Evolutionary conservation across 805 yeast genomes (phyloP).

Genomic region (Kockiozyma suomiensis): DNA sequence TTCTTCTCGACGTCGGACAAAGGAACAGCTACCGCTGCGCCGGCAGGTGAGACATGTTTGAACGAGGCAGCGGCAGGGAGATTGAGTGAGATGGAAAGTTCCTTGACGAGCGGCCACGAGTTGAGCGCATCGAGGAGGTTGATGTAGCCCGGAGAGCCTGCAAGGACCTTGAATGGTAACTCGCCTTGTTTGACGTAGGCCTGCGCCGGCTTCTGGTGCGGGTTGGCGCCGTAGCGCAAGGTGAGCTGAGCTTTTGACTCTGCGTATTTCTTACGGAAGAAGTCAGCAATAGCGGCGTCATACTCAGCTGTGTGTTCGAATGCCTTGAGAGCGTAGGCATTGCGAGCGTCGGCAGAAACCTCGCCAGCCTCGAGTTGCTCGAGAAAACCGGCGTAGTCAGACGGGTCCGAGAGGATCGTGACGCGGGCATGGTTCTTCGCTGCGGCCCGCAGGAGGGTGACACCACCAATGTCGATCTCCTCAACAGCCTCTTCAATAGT

Average conservation of each 20-base stretch:
- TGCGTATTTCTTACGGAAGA: constrained; percentile 94
- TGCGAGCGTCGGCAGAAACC: constrained; percentile 71
- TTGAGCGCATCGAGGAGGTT: constrained; percentile 94
- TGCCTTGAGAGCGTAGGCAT: constrained; percentile 81
- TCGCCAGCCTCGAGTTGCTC: constrained; percentile 74
- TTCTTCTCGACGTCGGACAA: constrained; percentile 88
- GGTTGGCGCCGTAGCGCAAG: constrained; percentile 97
- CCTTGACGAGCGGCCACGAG: constrained; percentile 98
- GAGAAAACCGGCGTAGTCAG: constrained; percentile 84
- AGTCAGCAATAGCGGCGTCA: constrained; percentile 93
- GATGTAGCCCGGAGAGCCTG: constrained; percentile 97
- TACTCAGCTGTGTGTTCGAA: constrained; percentile 98
- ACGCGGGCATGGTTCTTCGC: constrained; percentile 98
- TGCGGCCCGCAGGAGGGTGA: constrained; percentile 95
- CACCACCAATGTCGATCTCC: constrained; percentile 98
- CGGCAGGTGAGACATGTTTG: constrained; percentile 99
- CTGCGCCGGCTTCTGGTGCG: constrained; percentile 99
- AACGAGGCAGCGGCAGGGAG: constrained; percentile 99
- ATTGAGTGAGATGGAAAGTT: constrained; percentile 88
- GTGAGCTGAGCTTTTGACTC: constrained; percentile 89
- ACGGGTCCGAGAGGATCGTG: constrained; percentile 91
- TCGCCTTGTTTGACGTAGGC: constrained; percentile 86
- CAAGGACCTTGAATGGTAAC: constrained; percentile 89
- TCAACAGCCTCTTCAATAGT: constrained; percentile 97
- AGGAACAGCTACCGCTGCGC: constrained; percentile 97